Evolutionary conservation across 352 stramenopile species (phyloP).

Genomic region (Pythium myriotylum): DNA sequence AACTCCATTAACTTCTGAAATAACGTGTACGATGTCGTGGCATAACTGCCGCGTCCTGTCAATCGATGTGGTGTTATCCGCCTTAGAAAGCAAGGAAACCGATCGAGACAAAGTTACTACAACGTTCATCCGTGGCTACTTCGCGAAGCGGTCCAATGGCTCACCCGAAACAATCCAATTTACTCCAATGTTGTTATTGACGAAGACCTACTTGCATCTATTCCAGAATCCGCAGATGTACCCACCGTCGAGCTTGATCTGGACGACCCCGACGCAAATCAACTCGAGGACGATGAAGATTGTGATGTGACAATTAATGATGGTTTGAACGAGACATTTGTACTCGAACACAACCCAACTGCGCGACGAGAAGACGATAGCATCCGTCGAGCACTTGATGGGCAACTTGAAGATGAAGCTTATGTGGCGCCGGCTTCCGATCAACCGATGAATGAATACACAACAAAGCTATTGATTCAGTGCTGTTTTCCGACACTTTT

Average conservation of each 20-base stretch:
- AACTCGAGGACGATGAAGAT: too few relatives aligned
- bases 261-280: too few relatives aligned
- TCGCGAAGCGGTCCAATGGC: too few relatives aligned
- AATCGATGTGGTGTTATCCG: conserved; percentile 7
- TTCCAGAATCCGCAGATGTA: conserved; percentile 1
- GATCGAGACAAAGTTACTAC: not conserved
- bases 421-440: not conserved
- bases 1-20: conserved; percentile 25
- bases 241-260: too few relatives aligned
- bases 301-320: conserved; percentile 6
- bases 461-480: too few relatives aligned
- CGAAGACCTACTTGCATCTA: conserved; percentile 2
- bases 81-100: not conserved
- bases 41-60: not conserved
- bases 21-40: conserved; percentile 4
- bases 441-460: not conserved
- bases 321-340: not conserved
- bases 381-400: too few relatives aligned
- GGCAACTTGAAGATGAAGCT: not conserved
- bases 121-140: too few relatives aligned
- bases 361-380: too few relatives aligned
- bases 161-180: too few relatives aligned
- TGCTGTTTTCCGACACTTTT: conserved; percentile 7
- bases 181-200: not conserved
- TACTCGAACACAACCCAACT: too few relatives aligned